These are phyloP conservation scores for Babesia ovata DNA, from an alignment of 169 alveolate species.

Conservation along the genomic window DNA sequence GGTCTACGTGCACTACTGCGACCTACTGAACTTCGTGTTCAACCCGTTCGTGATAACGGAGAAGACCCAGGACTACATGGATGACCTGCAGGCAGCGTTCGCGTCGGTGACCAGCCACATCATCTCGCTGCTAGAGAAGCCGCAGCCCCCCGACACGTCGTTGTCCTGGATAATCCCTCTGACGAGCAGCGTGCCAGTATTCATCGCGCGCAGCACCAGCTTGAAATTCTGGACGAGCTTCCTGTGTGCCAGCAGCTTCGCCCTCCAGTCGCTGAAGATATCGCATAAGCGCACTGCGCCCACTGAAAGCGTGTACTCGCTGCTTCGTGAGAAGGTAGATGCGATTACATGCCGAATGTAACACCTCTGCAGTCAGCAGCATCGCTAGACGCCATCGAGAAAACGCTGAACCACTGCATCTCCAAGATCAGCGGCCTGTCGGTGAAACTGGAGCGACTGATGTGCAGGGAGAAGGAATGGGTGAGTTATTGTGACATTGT, in stretches of 20 bases:
- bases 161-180: slow-evolving; percentile 17
- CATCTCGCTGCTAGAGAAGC: slow-evolving; percentile 37
- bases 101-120: slow-evolving; percentile 20
- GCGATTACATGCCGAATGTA: background rate
- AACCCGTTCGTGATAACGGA: slow-evolving; percentile 56
- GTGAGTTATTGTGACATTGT: slow-evolving; percentile 21
- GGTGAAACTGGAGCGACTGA: slow-evolving; percentile 4
- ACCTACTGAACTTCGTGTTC: slow-evolving; percentile 38
- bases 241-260: slow-evolving; percentile 23
- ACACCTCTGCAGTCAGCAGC: slow-evolving; percentile 20
- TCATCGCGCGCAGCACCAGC: slow-evolving; percentile 34
- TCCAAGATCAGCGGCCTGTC: slow-evolving; percentile 37
- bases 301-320: slow-evolving; percentile 37
- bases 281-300: slow-evolving; percentile 51
- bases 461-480: slow-evolving; percentile 62
- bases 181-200: slow-evolving; percentile 15
- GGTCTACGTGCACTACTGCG: slow-evolving; percentile 59
- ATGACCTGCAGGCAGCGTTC: slow-evolving; percentile 30
- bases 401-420: slow-evolving; percentile 25
- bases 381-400: slow-evolving; percentile 46
- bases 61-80: slow-evolving; percentile 57
- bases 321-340: slow-evolving; percentile 56
- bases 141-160: slow-evolving; percentile 6
- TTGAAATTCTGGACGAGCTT: slow-evolving; percentile 39
- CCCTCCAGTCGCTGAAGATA: slow-evolving; percentile 53